Percentiles rank a stretch among this genome's conserved stretches.
phyloP scores from a whole-genome alignment of 2,329 filamentous ascomycete species.

The Aspergillus caelatus region DNA sequence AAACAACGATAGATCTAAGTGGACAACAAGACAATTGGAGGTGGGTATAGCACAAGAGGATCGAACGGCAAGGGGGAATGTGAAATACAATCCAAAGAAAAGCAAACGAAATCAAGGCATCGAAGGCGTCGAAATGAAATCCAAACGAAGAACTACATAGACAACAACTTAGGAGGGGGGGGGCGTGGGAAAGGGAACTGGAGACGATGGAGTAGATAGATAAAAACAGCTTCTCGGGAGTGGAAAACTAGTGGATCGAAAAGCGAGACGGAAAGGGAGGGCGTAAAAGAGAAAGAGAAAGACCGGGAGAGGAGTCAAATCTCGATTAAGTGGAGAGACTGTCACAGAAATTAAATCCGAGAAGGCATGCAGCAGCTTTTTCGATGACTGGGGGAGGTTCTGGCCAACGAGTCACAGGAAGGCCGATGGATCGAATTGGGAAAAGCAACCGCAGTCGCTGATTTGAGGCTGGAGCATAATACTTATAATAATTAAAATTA shows the following conservation, averaged over 20 bases:
- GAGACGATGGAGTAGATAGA: conserved; percentile 8
- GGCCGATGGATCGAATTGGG: conserved; percentile 21
- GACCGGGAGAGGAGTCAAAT: conserved; percentile 10
- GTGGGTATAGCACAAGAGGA: background rate
- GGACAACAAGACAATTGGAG: conserved; percentile 3
- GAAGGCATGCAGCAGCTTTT: conserved; percentile 18
- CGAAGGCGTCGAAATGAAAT: conserved; percentile 1
- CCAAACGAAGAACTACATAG: background rate
- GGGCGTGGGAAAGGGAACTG: conserved; percentile 8
- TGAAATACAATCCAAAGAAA: background rate
- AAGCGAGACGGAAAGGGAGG: conserved; percentile 11
- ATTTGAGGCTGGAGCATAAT: conserved; percentile 20
- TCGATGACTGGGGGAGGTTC: conserved; percentile 16
- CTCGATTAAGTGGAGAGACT: conserved; percentile 20
- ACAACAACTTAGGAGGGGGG: background rate
- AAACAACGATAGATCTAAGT: background rate
- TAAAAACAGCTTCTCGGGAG: conserved; percentile 10
- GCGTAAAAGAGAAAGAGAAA: conserved; percentile 16
- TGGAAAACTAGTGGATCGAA: conserved; percentile 11
- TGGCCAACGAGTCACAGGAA: conserved; percentile 18
- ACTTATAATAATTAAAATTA: conserved; percentile 5
- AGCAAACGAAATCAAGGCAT: background rate
- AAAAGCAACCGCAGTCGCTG: conserved; percentile 12
- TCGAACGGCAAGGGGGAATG: background rate
- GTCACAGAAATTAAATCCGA: conserved; percentile 24